Conservation (phyloP, 495 filamentous ascomycete species). For the Aspergillus avenaceus region DNA sequence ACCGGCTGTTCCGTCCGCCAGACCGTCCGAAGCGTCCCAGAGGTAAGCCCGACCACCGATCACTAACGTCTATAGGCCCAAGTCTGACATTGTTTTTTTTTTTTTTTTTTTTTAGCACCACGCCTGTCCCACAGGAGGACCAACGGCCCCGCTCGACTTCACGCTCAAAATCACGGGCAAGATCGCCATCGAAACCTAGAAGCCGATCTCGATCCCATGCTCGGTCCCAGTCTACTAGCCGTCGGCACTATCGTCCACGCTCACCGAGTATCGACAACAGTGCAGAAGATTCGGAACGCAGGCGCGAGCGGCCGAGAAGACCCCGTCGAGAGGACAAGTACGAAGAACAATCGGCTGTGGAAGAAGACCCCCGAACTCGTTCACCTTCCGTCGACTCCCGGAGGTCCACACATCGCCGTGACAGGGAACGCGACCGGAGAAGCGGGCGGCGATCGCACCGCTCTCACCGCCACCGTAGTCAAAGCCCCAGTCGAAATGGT, state of each 20-base stretch:
- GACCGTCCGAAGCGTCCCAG: slow-evolving; percentile 20
- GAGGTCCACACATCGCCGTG: slow-evolving; percentile 48
- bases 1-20: slow-evolving; percentile 22
- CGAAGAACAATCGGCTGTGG: slow-evolving; percentile 35
- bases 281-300: slow-evolving; percentile 44
- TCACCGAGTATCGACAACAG: slow-evolving; percentile 46
- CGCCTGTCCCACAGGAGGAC: slow-evolving; percentile 20
- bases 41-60: slow-evolving; percentile 31
- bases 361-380: slow-evolving; percentile 41
- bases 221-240: slow-evolving; percentile 48
- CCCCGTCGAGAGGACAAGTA: slow-evolving; percentile 48
- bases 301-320: slow-evolving; percentile 40
- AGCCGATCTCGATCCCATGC: slow-evolving; percentile 32
- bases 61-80: background rate
- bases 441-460: slow-evolving; percentile 40
- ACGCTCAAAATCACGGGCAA: slow-evolving; percentile 27
- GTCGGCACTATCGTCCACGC: slow-evolving; percentile 54
- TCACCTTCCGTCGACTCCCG: slow-evolving; percentile 52
- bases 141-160: slow-evolving; percentile 26
- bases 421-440: slow-evolving; percentile 38
- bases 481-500: slow-evolving; percentile 23
- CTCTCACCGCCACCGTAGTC: slow-evolving; percentile 45
- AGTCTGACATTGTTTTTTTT: background rate
- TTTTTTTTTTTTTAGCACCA: slow-evolving; percentile 8
- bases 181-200: slow-evolving; percentile 32